Base-by-base conservation (phyloP, 73 alveolate species). In the Blepharisma stoltei region DNA sequence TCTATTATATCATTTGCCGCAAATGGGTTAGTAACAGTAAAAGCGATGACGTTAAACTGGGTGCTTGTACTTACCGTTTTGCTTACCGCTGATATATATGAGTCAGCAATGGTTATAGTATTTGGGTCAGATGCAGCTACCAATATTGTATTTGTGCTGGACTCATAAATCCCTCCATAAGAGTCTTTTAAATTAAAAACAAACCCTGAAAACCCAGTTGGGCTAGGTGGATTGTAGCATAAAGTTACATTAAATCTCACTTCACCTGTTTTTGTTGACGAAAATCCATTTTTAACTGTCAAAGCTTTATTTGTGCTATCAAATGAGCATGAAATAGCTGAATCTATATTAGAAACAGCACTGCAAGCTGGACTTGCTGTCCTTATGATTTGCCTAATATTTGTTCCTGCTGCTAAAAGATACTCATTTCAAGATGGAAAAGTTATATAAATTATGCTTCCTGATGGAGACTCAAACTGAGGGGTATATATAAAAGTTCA, bases 1-100 rank as follows among this genome's bases (percentile, higher is more conserved):
- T 60, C 73, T 60, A 60, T 9, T 11, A 60, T n/a, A 60, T 14
- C 73, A 14, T 11, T 9, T 18, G 73, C 38, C 2, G 14, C 14
- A 18, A 38, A 14, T 38, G 73, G 73, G 47, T 60, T 60, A 1
- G 73, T 60, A 2, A 60, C n/a, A 60, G 46, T 25, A 60, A 60
- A 60, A 2, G 73, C 0, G 18, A 60, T 1, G 46, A 20, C 5
- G 0, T 0, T 25, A 60, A 8, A 18, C 3, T 32, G 41, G 49
- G 49, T 38, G 23, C 49, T 20, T 8, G 73, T 60, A 25, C 48
- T 25, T 14, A 60, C 73, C 14, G 73, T 60, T 14, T 14, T 20
- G 46, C 23, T 60, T 0, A 4, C 45, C 3, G 46, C 38, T 60
- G 46, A 1, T 14, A 60, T 18, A 14, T 14, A 14, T 8, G n/a